Conservation (phyloP, 176 grass and related monocot species). For the Stipa capillata region DNA sequence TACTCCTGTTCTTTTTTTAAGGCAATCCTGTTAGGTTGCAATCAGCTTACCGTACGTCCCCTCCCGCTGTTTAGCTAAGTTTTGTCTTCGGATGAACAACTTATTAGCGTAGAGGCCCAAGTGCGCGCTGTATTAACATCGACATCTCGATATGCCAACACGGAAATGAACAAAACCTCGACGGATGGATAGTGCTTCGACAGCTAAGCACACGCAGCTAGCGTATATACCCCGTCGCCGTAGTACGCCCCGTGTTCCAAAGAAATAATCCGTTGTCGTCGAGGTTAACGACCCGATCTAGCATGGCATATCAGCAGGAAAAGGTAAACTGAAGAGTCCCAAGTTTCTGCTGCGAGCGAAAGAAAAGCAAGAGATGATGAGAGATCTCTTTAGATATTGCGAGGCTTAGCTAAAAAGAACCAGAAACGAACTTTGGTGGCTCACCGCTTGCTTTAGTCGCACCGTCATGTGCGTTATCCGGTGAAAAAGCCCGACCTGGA, state of each 20-base stretch:
- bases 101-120: neutral
- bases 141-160: neutral
- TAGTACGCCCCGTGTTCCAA: too few relatives aligned
- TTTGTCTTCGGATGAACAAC: neutral
- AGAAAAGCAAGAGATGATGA: neutral
- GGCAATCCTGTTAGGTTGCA: too few relatives aligned
- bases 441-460: neutral
- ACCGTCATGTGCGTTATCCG: constrained; percentile 25
- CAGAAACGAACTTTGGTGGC: neutral
- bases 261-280: neutral
- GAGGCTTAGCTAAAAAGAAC: neutral
- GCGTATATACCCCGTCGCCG: neutral
- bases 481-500: neutral
- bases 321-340: neutral
- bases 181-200: too few relatives aligned
- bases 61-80: neutral
- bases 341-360: neutral
- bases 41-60: neutral
- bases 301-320: neutral
- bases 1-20: too few relatives aligned
- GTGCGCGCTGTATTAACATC: neutral
- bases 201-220: too few relatives aligned
- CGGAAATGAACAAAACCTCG: neutral
- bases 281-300: neutral
- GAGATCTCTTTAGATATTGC: neutral